Evolutionary conservation across 768 basidiomycete genomes (phyloP).

Genomic region (Agrocybe pediades): DNA sequence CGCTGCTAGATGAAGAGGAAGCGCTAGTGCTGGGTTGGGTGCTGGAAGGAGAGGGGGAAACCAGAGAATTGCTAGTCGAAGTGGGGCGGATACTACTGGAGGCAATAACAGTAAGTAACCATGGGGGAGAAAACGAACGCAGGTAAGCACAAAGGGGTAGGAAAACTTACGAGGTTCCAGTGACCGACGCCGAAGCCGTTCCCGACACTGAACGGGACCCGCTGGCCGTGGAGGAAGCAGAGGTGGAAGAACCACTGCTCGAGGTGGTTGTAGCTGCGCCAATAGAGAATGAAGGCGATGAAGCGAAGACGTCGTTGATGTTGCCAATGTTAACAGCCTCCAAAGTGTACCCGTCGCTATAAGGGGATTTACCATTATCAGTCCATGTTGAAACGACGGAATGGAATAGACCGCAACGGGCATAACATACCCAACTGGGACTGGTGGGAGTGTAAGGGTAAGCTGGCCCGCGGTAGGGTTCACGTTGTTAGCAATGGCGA

Average conservation of each 20-base stretch:
- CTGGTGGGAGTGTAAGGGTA: slow-evolving; percentile 44
- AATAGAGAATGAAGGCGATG: slow-evolving; percentile 44
- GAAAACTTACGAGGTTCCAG: neutral
- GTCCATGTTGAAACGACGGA: neutral
- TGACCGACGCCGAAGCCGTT: neutral
- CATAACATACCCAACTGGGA: slow-evolving; percentile 47
- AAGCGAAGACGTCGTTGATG: slow-evolving; percentile 44
- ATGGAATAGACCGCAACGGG: neutral
- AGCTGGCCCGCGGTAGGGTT: slow-evolving; percentile 31
- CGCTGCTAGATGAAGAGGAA: slow-evolving; percentile 12
- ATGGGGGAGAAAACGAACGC: neutral
- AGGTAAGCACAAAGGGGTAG: neutral
- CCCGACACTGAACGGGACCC: neutral
- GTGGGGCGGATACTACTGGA: slow-evolving; percentile 5
- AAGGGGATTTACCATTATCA: neutral
- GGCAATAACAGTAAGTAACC: neutral
- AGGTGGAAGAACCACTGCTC: slow-evolving; percentile 4
- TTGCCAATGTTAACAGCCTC: slow-evolving; percentile 47
- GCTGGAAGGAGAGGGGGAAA: slow-evolving; percentile 7
- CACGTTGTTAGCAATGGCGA: slow-evolving; percentile 60
- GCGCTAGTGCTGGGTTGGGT: slow-evolving; percentile 3
- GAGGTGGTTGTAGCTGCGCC: slow-evolving; percentile 17
- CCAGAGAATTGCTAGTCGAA: slow-evolving; percentile 1
- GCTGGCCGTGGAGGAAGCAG: neutral
- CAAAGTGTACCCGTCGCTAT: slow-evolving; percentile 50